Evolutionary conservation across 2,329 filamentous ascomycete species (phyloP).

Genomic region (Cadophora malorum): DNA sequence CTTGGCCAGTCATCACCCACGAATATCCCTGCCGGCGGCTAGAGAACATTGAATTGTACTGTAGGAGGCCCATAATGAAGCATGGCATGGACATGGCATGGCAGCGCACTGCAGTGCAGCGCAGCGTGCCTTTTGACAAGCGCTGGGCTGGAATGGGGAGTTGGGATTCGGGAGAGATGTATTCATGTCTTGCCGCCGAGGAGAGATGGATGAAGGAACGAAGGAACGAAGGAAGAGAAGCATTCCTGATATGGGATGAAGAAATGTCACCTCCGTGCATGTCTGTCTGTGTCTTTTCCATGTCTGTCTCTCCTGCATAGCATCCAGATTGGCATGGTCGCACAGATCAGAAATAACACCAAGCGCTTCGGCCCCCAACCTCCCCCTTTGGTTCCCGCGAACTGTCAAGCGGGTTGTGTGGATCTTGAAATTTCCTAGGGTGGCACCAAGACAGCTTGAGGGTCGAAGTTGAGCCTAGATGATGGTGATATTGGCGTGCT

Average conservation of each 20-base stretch:
- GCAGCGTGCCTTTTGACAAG: background rate
- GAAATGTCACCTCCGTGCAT: background rate
- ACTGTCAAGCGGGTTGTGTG: background rate
- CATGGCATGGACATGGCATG: background rate
- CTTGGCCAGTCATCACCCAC: constrained; percentile 25
- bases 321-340: background rate
- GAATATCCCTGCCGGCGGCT: constrained; percentile 27
- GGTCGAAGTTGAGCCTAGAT: too few relatives aligned
- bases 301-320: background rate
- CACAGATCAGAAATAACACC: constrained; percentile 16
- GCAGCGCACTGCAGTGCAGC: background rate
- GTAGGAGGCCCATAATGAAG: background rate
- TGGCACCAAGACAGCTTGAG: constrained; percentile 3
- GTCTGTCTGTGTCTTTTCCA: background rate
- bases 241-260: background rate
- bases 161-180: background rate
- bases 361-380: constrained; percentile 16
- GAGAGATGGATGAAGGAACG: background rate
- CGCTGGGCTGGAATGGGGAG: background rate
- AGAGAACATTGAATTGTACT: constrained; percentile 8
- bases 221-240: background rate
- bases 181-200: constrained; percentile 6
- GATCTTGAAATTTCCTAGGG: background rate
- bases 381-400: background rate
- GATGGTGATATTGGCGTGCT: too few relatives aligned